Percentiles rank a stretch among this genome's conserved stretches.
These are phyloP conservation scores for Lathyrus aphaca DNA, from an alignment of 306 rosid species.

Conservation along the genomic window DNA sequence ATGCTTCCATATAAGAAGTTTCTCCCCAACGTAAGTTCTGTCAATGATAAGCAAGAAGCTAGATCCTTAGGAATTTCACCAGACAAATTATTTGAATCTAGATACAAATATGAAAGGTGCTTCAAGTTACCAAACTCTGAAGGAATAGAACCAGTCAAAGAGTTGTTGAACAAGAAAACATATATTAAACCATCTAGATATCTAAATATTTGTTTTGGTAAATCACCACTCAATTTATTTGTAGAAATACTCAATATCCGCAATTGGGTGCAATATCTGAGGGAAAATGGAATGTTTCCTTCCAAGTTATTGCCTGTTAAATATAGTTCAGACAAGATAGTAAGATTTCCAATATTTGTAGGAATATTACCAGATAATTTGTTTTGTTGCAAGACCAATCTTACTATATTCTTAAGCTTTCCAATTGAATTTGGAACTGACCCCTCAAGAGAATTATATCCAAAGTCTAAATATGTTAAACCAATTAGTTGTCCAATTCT, in stretches of 20 bases:
- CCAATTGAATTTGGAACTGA: constrained; percentile 41
- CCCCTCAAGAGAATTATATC: constrained; percentile 19
- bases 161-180: neutral
- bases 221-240: constrained; percentile 31
- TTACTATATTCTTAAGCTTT: constrained; percentile 25
- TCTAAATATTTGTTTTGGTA: constrained; percentile 24
- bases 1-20: constrained; percentile 32
- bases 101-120: neutral
- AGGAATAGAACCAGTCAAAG: constrained; percentile 35
- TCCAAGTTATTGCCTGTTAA: constrained; percentile 3
- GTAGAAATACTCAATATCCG: neutral
- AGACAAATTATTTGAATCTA: constrained; percentile 6
- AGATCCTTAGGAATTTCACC: constrained; percentile 38
- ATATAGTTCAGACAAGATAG: constrained; percentile 11
- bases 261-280: constrained; percentile 30
- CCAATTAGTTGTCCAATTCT: constrained; percentile 35
- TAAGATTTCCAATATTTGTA: constrained; percentile 28
- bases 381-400: neutral
- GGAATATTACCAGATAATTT: constrained; percentile 32
- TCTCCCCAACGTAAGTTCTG: neutral
- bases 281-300: constrained; percentile 37
- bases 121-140: constrained; percentile 32
- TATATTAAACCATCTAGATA: neutral
- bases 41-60: constrained; percentile 11
- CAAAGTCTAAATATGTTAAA: neutral